phyloP scores from a whole-genome alignment of 179 eudicot genomes.

The Nepenthes alata region DNA sequence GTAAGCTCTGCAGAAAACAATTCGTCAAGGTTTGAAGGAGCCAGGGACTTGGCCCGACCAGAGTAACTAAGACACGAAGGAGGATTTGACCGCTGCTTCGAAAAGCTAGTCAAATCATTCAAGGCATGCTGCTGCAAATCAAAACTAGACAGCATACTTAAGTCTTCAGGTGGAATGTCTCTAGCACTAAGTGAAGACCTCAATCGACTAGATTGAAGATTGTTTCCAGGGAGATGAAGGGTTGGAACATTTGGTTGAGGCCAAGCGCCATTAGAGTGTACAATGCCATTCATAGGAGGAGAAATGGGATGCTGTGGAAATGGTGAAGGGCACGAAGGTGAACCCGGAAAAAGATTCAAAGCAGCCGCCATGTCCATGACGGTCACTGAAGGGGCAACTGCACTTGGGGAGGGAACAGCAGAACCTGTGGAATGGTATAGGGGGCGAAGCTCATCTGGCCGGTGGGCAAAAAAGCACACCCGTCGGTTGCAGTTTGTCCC shows the following conservation, averaged over 20 bases:
- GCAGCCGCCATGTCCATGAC: constrained; percentile 52
- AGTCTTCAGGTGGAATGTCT: constrained; percentile 15
- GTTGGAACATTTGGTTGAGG: constrained; percentile 45
- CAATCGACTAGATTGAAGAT: constrained; percentile 27
- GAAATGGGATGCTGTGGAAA: constrained; percentile 49
- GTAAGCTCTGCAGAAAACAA: constrained; percentile 19
- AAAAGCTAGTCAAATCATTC: constrained; percentile 17
- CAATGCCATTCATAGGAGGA: constrained; percentile 36
- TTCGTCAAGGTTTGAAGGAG: constrained; percentile 28
- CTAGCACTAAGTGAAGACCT: constrained; percentile 24
- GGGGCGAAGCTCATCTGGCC: constrained; percentile 50
- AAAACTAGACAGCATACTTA: constrained; percentile 17
- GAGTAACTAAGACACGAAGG: constrained; percentile 10
- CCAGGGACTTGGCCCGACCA: constrained; percentile 15
- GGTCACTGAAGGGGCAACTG: constrained; percentile 26
- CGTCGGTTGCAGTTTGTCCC: constrained; percentile 47
- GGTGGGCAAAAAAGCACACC: constrained; percentile 62
- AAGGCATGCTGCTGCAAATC: constrained; percentile 16
- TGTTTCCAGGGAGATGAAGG: constrained; percentile 31
- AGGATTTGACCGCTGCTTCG: constrained; percentile 12
- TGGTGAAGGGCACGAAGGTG: constrained; percentile 42
- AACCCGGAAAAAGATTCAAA: constrained; percentile 39
- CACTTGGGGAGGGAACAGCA: constrained; percentile 48
- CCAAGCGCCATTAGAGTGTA: constrained; percentile 31
- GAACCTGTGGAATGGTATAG: constrained; percentile 48